phyloP scores from a whole-genome alignment of 345 rosid genomes.

The Brassica incana region DNA sequence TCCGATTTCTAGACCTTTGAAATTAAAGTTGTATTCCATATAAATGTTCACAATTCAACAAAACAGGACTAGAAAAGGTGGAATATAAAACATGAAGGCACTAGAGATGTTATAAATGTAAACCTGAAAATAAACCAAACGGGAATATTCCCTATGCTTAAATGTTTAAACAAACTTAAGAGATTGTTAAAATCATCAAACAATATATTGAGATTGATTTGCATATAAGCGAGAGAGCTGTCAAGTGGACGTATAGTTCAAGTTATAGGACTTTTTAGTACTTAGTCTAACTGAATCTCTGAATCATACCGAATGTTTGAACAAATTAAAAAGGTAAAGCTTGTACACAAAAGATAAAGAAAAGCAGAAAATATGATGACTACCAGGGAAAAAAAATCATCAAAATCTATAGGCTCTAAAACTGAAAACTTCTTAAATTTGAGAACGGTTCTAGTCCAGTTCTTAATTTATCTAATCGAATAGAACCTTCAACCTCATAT shows the following conservation, averaged over 20 bases:
- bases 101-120: neutral
- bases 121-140: neutral
- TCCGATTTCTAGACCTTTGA: neutral
- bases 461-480: neutral
- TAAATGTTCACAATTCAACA: neutral
- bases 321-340: neutral
- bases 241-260: neutral
- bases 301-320: neutral
- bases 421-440: neutral
- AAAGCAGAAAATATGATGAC: neutral
- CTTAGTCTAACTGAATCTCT: neutral
- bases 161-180: neutral
- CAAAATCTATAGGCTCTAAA: neutral
- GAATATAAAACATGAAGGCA: neutral
- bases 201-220: neutral
- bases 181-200: neutral
- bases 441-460: neutral
- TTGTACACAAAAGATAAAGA: neutral
- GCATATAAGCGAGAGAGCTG: neutral
- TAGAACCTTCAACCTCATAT: neutral
- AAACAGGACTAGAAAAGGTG: neutral
- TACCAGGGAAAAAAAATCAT: neutral
- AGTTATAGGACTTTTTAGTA: neutral
- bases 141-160: neutral
- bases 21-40: neutral